A percentile compares a stretch with the other conserved stretches of the same genome.
Evolutionary conservation across 768 basidiomycete genomes (phyloP).

Genomic region (Pisolithus sp.): DNA sequence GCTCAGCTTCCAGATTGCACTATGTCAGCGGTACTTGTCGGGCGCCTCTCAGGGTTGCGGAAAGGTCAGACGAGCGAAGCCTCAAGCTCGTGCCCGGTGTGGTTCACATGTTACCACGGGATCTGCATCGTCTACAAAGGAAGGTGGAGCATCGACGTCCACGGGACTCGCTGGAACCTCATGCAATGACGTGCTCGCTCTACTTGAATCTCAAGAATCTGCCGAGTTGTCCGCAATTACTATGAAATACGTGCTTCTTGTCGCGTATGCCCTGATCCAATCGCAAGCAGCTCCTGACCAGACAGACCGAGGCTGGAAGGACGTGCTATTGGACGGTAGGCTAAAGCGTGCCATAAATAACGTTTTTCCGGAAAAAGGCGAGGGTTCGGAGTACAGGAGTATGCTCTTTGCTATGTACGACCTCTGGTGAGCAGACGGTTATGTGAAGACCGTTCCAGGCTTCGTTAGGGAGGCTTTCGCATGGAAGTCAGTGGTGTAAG

Average conservation of each 20-base stretch:
- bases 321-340: conserved; percentile 19
- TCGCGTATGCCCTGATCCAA: conserved; percentile 35
- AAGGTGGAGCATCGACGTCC: conserved; percentile 14
- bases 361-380: conserved; percentile 20
- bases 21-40: conserved; percentile 37
- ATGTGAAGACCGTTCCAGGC: too few relatives aligned
- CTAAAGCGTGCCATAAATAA: conserved; percentile 21
- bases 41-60: conserved; percentile 13
- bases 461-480: too few relatives aligned
- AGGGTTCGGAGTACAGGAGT: conserved; percentile 14
- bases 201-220: conserved; percentile 11
- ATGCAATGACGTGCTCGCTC: conserved; percentile 24
- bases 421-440: conserved; percentile 10
- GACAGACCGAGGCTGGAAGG: conserved; percentile 31
- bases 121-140: conserved; percentile 1
- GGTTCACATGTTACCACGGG: conserved; percentile 11
- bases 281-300: conserved; percentile 16
- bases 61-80: conserved; percentile 24
- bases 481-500: too few relatives aligned
- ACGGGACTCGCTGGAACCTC: conserved; percentile 20
- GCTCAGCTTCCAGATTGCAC: conserved; percentile 36
- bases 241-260: conserved; percentile 35
- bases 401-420: conserved; percentile 15
- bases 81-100: conserved; percentile 24
- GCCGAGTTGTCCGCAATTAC: conserved; percentile 7